Evolutionary conservation across 805 yeast species (phyloP).

Genomic region (Nakazawaea siamensis): DNA sequence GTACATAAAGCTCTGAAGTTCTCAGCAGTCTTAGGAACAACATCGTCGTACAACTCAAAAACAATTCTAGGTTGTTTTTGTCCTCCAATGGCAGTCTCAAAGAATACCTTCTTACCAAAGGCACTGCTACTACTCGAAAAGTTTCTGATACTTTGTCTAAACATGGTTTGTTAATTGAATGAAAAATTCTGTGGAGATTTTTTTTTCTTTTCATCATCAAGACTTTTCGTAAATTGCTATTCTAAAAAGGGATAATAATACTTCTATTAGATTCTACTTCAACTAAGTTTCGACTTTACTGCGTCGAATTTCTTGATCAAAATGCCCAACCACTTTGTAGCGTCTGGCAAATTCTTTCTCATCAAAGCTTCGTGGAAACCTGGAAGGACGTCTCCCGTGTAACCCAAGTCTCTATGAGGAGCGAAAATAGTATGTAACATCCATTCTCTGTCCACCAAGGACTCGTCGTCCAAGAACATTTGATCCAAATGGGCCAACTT

Average conservation of each 20-base stretch:
- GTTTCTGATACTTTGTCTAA: conserved; percentile 30
- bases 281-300: conserved; percentile 12
- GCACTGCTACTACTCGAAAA: conserved; percentile 40
- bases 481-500: conserved; percentile 49
- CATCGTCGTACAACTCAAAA: conserved; percentile 22
- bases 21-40: conserved; percentile 70
- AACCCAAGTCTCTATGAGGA: conserved; percentile 45
- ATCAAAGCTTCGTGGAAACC: conserved; percentile 49
- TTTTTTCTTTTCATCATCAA: not conserved
- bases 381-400: conserved; percentile 46
- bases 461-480: conserved; percentile 37
- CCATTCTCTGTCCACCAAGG: conserved; percentile 46
- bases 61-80: conserved; percentile 32
- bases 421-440: conserved; percentile 59
- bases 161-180: conserved; percentile 12
- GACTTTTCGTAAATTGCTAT: no score
- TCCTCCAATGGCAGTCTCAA: conserved; percentile 51
- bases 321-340: conserved; percentile 35
- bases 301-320: conserved; percentile 25
- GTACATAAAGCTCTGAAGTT: conserved; percentile 78
- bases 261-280: no score
- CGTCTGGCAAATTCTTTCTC: conserved; percentile 34
- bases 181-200: not conserved
- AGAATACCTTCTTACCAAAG: conserved; percentile 45
- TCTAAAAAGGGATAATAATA: no score